A percentile compares a stretch with the other conserved stretches of the same genome.
Evolutionary conservation across 805 yeast genomes (phyloP).

Genomic region (Brettanomyces naardenensis): DNA sequence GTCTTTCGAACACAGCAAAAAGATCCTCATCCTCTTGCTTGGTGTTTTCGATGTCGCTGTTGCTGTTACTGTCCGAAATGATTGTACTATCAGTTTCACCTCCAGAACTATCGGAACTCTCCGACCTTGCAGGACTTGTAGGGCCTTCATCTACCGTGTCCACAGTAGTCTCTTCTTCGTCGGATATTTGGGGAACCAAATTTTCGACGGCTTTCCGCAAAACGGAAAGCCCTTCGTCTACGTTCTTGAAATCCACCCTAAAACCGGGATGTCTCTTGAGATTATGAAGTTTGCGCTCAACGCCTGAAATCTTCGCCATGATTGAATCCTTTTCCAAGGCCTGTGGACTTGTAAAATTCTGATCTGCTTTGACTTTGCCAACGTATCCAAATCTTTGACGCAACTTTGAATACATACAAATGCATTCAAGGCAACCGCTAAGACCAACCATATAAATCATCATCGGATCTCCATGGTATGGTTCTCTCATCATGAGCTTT

Average conservation of each 20-base stretch:
- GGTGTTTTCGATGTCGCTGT: no score
- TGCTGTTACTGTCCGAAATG: no score
- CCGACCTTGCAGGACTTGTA: no score
- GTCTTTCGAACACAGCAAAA: neutral
- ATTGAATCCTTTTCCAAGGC: neutral
- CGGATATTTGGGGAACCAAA: no score
- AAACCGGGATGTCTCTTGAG: neutral
- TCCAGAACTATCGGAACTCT: no score
- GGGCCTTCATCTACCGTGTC: no score
- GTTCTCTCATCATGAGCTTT: conserved; percentile 33
- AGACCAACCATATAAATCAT: conserved; percentile 28
- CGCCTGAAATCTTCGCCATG: neutral
- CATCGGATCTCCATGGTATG: conserved; percentile 34
- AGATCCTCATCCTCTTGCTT: neutral
- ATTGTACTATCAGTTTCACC: no score
- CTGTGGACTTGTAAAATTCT: neutral
- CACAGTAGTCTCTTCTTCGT: no score
- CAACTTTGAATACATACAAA: neutral
- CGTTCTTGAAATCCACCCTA: neutral
- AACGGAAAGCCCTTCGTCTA: no score
- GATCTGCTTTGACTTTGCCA: neutral
- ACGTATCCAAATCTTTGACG: neutral
- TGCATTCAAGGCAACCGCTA: neutral
- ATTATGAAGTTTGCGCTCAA: neutral
- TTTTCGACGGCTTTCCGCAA: no score